phyloP scores from a whole-genome alignment of 1,139 yeast species.

The Taphrina pruni region DNA sequence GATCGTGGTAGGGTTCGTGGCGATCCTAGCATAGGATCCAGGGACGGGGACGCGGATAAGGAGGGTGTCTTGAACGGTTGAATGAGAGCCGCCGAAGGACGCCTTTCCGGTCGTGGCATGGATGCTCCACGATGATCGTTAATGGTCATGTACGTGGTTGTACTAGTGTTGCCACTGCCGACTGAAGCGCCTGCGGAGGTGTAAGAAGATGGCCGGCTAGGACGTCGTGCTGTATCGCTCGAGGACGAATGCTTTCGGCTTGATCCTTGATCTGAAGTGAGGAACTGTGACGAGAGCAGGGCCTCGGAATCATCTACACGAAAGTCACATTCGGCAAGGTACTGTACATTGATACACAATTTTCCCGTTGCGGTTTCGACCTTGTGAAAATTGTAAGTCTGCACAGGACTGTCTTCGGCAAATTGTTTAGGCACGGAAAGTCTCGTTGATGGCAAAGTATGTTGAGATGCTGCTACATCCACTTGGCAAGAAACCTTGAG shows the following conservation, averaged over 20 bases:
- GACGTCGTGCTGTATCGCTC: conserved; percentile 25
- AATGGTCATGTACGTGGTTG: conserved; percentile 6
- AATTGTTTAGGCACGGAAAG: neutral
- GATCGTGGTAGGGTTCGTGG: conserved; percentile 20
- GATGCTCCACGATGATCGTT: conserved; percentile 16
- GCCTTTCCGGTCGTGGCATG: conserved; percentile 17
- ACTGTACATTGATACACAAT: conserved; percentile 75
- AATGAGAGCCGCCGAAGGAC: conserved; percentile 43
- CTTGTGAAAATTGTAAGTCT: conserved; percentile 67
- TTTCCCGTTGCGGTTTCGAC: conserved; percentile 77
- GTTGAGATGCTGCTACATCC: conserved; percentile 28
- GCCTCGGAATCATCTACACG: conserved; percentile 70
- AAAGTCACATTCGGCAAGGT: conserved; percentile 73
- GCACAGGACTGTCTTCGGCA: neutral
- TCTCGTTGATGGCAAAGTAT: neutral
- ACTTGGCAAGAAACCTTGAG: conserved; percentile 65
- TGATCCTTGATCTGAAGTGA: conserved; percentile 54
- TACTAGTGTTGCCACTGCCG: neutral
- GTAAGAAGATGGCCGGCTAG: conserved; percentile 16
- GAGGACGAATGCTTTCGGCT: conserved; percentile 25
- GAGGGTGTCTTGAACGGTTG: conserved; percentile 54
- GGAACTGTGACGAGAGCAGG: conserved; percentile 64
- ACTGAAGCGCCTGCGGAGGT: neutral
- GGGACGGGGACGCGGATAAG: conserved; percentile 51
- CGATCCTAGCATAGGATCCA: conserved; percentile 46